Percentiles rank a stretch among this genome's conserved stretches.
Evolutionary conservation across 2,329 filamentous ascomycete genomes (phyloP).

Genomic region (Cordyceps fumosorosea): DNA sequence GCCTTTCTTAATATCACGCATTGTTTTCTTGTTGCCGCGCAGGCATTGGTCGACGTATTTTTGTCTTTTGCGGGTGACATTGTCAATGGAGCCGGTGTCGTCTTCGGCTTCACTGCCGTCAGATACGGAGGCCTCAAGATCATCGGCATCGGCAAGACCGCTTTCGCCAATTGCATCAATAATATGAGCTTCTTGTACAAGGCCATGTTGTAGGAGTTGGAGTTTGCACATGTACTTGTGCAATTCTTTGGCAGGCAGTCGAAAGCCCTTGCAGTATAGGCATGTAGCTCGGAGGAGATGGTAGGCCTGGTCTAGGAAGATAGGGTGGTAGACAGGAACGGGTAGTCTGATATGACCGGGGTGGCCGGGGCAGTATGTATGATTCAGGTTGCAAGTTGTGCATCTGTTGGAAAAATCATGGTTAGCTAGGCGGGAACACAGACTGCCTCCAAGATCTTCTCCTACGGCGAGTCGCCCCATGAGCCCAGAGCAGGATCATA

Average conservation of each 20-base stretch:
- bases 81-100: slow-evolving; percentile 52
- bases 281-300: slow-evolving; percentile 82
- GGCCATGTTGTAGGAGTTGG: slow-evolving; percentile 74
- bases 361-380: slow-evolving; percentile 81
- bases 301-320: slow-evolving; percentile 88
- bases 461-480: slow-evolving; percentile 75
- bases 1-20: slow-evolving; percentile 46
- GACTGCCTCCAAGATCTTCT: slow-evolving; percentile 12
- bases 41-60: slow-evolving; percentile 70
- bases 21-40: slow-evolving; percentile 46
- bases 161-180: slow-evolving; percentile 46
- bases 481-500: slow-evolving; percentile 90
- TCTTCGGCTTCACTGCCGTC: slow-evolving; percentile 56
- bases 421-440: neutral
- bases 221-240: slow-evolving; percentile 80
- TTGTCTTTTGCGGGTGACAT: slow-evolving; percentile 45
- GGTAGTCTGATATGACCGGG: slow-evolving; percentile 92
- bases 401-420: slow-evolving; percentile 51
- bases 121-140: slow-evolving; percentile 21
- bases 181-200: slow-evolving; percentile 61
- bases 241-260: slow-evolving; percentile 67
- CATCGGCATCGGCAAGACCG: slow-evolving; percentile 28
- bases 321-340: slow-evolving; percentile 90
- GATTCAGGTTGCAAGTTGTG: slow-evolving; percentile 82
- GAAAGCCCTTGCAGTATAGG: slow-evolving; percentile 82